phyloP scores from a whole-genome alignment of 805 yeast genomes.

The Schizosaccharomyces cryophilus region DNA sequence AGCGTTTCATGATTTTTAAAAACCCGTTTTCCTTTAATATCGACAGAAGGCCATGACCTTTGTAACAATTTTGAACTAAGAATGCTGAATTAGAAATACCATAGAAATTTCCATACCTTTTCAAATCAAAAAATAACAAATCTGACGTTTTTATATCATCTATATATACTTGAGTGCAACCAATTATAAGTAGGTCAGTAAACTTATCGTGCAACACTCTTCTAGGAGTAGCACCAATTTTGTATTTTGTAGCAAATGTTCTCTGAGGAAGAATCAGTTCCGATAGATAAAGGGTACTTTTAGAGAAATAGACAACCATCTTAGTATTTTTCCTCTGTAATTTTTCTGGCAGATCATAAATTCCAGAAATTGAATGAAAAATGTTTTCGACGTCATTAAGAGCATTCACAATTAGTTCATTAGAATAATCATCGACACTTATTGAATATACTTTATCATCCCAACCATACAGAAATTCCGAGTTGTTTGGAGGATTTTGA shows the following conservation, averaged over 20 bases:
- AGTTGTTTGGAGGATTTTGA: too few relatives aligned
- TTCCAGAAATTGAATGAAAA: neutral
- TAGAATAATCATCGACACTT: neutral
- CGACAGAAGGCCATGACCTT: neutral
- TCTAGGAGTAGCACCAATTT: neutral
- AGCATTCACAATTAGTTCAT: neutral
- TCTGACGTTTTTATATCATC: neutral
- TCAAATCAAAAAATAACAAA: neutral
- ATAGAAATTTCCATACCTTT: neutral
- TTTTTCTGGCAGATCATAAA: neutral
- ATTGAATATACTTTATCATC: neutral
- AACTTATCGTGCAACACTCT: neutral
- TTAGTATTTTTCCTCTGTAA: neutral
- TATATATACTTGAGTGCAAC: neutral
- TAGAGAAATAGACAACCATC: neutral
- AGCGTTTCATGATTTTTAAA: neutral
- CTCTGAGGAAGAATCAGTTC: neutral
- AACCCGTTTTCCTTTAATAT: neutral
- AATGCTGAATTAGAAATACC: neutral
- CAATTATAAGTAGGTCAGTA: neutral
- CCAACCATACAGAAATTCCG: neutral
- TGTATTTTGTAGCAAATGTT: neutral
- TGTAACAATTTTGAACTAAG: neutral
- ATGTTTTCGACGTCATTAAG: neutral
- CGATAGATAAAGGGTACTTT: neutral